These are phyloP conservation scores for Crithidia bombi DNA, from an alignment of 208 protist genomes.

Conservation along the genomic window DNA sequence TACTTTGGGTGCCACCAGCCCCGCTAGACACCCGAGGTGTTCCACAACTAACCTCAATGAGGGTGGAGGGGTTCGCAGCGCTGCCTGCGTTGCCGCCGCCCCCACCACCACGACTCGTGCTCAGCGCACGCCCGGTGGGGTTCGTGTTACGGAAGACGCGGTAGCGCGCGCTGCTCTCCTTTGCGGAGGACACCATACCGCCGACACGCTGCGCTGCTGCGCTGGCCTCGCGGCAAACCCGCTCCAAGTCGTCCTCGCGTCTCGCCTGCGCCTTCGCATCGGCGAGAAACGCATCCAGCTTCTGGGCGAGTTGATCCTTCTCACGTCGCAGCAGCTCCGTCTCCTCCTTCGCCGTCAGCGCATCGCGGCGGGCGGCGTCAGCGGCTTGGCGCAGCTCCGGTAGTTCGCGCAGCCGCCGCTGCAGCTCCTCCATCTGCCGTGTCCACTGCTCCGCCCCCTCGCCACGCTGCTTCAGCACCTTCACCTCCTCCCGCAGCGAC, in stretches of 20 bases:
- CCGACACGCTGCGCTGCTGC: constrained; percentile 57
- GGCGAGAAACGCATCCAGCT: constrained; percentile 72
- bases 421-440: constrained; percentile 70
- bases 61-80: no score
- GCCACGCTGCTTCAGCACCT: constrained; percentile 32
- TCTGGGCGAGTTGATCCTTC: constrained; percentile 66
- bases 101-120: not conserved
- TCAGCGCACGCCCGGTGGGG: constrained; percentile 17
- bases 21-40: not conserved
- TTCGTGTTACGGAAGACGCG: constrained; percentile 53
- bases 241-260: constrained; percentile 62
- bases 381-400: constrained; percentile 65
- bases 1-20: not conserved
- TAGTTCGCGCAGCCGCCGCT: constrained; percentile 62
- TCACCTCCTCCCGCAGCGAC: constrained; percentile 48
- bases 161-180: constrained; percentile 32
- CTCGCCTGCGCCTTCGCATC: constrained; percentile 50
- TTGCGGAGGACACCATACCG: constrained; percentile 44
- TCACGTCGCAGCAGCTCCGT: constrained; percentile 64
- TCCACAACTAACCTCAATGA: not conserved
- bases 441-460: constrained; percentile 38
- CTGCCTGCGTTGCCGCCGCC: no score
- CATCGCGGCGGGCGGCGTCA: constrained; percentile 63
- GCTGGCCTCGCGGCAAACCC: constrained; percentile 59
- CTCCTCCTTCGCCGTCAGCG: constrained; percentile 59